Base-by-base conservation (phyloP, 176 grass and related monocot species). In the Musa acuminata region DNA sequence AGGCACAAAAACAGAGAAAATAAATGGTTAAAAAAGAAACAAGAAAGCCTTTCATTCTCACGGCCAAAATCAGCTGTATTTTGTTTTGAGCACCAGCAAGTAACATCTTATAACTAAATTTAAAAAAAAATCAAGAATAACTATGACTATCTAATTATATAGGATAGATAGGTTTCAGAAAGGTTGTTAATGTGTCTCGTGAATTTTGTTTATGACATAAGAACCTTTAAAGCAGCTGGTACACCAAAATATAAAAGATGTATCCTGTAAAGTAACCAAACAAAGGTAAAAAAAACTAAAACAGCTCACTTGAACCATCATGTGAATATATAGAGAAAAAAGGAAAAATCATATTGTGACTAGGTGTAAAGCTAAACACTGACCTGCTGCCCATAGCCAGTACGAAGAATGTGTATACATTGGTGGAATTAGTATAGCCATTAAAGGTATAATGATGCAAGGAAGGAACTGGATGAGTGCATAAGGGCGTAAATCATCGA, bases 331-430 rank as follows among this genome's bases (percentile, higher is more conserved):
- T 9, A 35, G 19, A 20, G 19, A 50, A 67, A 67, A 67, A 48
- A 17, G 24, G 26, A 67, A 43, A 43, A 12, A 67, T 43, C 25
- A 48, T 43, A 43, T 17, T 19, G 43, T 12, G 17, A 49, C 51
- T 22, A 7, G 11, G 11, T 7, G 19, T 7, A 70, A 51, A 70
- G 67, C 29, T 9, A 71, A 26, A 8, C 53, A 84, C 82, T 53
- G 76, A 97, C 94, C 90, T 93, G 94, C 94, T 78, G 90, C 90
- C 87, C 87, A 93, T 51, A 98, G 62, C 94, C 90, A 93, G 74
- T 91, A 98, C 67, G 79, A 87, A 72, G 94, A 88, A 84, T 98
- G 94, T 25, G 94, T 98, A 87, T 97, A 97, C 94, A 97, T 97
- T 25, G 94, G 90, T 59, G 94, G 87, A 98, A 98, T 98, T 80